phyloP scores from a whole-genome alignment of 2,329 filamentous ascomycete species.

The Drechslerella dactyloides region DNA sequence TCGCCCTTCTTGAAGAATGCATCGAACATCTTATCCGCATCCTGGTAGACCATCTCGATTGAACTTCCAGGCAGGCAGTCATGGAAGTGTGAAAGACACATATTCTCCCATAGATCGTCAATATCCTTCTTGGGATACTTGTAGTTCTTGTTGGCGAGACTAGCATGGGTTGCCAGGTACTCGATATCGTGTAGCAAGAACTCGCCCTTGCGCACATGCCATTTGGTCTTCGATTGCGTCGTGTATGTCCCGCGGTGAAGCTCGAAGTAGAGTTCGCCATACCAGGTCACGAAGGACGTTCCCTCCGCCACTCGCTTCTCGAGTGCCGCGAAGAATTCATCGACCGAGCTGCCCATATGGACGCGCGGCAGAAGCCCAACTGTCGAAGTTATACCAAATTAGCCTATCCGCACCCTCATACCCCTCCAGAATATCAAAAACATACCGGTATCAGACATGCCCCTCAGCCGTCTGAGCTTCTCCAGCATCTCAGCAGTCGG shows the following conservation, averaged over 20 bases:
- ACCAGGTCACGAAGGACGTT: slow-evolving; percentile 87
- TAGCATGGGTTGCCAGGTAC: slow-evolving; percentile 83
- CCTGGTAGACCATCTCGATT: slow-evolving; percentile 98
- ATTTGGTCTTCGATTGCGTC: slow-evolving; percentile 96
- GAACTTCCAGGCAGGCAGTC: slow-evolving; percentile 93
- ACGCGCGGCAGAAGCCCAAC: slow-evolving; percentile 82
- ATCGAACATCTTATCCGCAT: slow-evolving; percentile 87
- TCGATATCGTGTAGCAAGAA: slow-evolving; percentile 86
- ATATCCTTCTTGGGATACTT: slow-evolving; percentile 93
- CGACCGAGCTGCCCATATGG: slow-evolving; percentile 86
- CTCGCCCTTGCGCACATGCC: slow-evolving; percentile 86
- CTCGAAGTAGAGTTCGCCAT: slow-evolving; percentile 97
- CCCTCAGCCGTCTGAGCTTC: slow-evolving; percentile 89
- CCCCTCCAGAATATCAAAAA: slow-evolving; percentile 2
- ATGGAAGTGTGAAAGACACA: slow-evolving; percentile 94
- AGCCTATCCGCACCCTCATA: background rate
- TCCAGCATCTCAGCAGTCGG: slow-evolving; percentile 93
- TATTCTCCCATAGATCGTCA: slow-evolving; percentile 92
- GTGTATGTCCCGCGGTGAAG: slow-evolving; percentile 97
- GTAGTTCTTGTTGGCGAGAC: slow-evolving; percentile 73
- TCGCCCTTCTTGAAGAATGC: slow-evolving; percentile 79
- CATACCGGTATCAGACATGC: slow-evolving; percentile 76
- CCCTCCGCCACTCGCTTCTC: slow-evolving; percentile 71
- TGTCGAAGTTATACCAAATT: slow-evolving; percentile 7
- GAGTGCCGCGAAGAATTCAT: slow-evolving; percentile 88